Evolutionary conservation across 2,329 filamentous ascomycete genomes (phyloP), one percentile per base, ranked within the genome.

Genomic region (Blastomyces gilchristii): DNA sequence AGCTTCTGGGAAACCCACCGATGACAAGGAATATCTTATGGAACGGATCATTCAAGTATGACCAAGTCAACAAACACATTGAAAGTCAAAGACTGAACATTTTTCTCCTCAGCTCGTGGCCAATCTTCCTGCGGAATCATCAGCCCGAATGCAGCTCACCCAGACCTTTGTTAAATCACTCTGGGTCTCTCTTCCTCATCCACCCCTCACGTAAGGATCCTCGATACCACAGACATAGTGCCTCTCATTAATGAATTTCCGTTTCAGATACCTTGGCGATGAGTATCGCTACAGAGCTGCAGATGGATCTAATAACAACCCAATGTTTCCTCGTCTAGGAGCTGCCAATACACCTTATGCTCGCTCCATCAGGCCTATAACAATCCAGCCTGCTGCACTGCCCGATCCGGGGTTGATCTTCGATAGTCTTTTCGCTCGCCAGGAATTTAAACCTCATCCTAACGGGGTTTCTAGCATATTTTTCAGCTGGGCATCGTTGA

Each of bases 1-100:
- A 74, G 73, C 86, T 41, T 86, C 83, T 68, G 86, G 87, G 0
- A 81, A 83, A 58, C 78, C 87, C 12, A 75, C 84, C 5, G 86
- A 93, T 69, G 90, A 93, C 77, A 89, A 88, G 76, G 88, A 86
- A 1, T 88, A 90, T 80, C 78, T 90, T 54, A 89, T 91, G 85
- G 88, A 91, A 73, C 80, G 84, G 8, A 81, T 87, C 5, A 90
- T 91, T 65, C 83, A 81, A 69, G 78, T 79, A 72, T 66, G 71
- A 1, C 45, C 18, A 62, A 53, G 12, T 28, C 52, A 34, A 61
- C 43, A 18, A 59, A 61, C 25, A 39, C 22, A 50, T 53, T 54
- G 12, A 39, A 63, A 14, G 62, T 22, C 1, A 11, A 1, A 34
- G 47, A 25, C 60, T 41, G 47, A 59, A 34, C 18, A 1, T 14